Conservation (phyloP, 2,329 filamentous ascomycete genomes). For the Alternaria triticimaculans region DNA sequence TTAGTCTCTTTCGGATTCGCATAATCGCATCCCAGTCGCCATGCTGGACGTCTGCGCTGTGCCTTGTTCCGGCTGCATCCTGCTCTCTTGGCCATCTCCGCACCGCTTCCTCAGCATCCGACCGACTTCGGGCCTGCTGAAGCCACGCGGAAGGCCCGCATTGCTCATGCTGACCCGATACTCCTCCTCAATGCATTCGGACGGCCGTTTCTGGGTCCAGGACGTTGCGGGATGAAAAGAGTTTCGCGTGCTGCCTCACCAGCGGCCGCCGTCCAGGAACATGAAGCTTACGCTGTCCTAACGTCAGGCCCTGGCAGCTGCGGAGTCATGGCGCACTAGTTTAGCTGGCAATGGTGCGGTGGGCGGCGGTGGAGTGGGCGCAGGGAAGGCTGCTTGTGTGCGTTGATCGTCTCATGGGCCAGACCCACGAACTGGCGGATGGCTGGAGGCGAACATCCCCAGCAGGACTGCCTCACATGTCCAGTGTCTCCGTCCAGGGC, state of each 20-base stretch:
- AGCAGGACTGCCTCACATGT: conserved; percentile 38
- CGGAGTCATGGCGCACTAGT: conserved; percentile 30
- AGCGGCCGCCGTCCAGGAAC: conserved; percentile 41
- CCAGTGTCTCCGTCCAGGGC: conserved; percentile 20
- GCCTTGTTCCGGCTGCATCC: conserved; percentile 24
- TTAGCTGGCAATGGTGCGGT: conserved; percentile 34
- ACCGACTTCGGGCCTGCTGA: conserved; percentile 23
- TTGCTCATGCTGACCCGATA: conserved; percentile 5
- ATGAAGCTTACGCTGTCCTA: conserved; percentile 33
- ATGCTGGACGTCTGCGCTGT: conserved; percentile 28
- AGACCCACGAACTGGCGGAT: conserved; percentile 37
- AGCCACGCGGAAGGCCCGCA: conserved; percentile 18
- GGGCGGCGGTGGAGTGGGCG: conserved; percentile 20
- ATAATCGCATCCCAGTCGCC: conserved; percentile 30
- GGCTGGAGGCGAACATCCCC: conserved; percentile 38
- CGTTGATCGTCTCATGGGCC: conserved; percentile 48
- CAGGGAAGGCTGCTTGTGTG: conserved; percentile 15
- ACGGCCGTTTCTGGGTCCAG: conserved; percentile 24
- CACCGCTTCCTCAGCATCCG: conserved; percentile 23
- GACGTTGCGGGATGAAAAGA: conserved; percentile 15
- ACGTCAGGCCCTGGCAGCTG: conserved; percentile 23
- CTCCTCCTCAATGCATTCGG: conserved; percentile 7
- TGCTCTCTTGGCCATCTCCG: conserved; percentile 28
- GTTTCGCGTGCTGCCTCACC: conserved; percentile 29
- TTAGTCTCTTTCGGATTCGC: conserved; percentile 21